These are phyloP conservation scores for Aphanomyces stellatus DNA, from an alignment of 352 stramenopile species.

Conservation along the genomic window DNA sequence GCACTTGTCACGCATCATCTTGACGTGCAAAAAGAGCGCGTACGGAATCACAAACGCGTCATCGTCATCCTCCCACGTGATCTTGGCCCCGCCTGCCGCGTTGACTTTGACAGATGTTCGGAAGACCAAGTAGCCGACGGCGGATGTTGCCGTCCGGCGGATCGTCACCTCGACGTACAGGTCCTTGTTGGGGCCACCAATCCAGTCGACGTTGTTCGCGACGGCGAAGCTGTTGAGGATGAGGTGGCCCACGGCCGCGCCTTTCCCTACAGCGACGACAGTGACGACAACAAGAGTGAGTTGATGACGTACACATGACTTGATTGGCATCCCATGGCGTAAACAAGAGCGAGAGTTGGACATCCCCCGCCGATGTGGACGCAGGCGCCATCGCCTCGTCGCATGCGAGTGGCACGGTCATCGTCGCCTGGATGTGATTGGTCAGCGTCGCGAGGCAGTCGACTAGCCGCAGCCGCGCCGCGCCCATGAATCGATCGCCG, in stretches of 20 bases:
- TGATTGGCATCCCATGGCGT: constrained; percentile 13
- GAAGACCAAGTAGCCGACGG: not conserved
- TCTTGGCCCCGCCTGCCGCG: not conserved
- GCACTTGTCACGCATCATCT: constrained; percentile 15
- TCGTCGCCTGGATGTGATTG: not conserved
- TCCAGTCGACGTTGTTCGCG: not conserved
- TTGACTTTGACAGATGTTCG: not conserved
- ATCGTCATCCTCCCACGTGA: not conserved
- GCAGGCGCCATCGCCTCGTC: not conserved
- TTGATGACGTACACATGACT: constrained; percentile 5
- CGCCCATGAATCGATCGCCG: constrained; percentile 37
- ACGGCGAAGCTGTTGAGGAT: not conserved
- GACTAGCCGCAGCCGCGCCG: constrained; percentile 26
- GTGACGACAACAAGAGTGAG: not conserved
- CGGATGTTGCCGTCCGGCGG: not conserved
- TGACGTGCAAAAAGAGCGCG: not conserved
- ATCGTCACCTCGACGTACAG: not conserved
- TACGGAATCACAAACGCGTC: not conserved
- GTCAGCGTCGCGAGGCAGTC: not conserved
- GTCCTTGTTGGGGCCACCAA: not conserved
- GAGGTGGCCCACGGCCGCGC: not conserved
- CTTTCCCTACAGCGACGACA: constrained; percentile 9
- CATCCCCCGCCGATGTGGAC: not conserved
- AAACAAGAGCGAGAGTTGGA: constrained; percentile 9
- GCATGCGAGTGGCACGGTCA: not conserved